Evolutionary conservation across 257 asterid genomes (phyloP), one percentile per base, ranked within the genome.

Genomic region (Paraleonurus japonicus): DNA sequence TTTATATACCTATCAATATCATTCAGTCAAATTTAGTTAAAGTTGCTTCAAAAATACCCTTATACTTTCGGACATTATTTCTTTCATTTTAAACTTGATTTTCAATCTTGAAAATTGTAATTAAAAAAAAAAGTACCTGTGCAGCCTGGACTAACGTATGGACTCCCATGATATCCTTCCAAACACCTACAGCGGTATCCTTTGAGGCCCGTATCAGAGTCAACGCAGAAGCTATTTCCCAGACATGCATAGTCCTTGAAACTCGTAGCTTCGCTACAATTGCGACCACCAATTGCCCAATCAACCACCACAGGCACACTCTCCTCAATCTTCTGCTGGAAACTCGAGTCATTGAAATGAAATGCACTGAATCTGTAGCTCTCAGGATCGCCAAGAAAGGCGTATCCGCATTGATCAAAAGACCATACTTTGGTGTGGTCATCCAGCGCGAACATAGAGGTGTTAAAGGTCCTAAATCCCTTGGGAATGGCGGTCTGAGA

Each of bases 121-220:
- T n/a, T n/a, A n/a, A n/a, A 24, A 4, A 61, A 9, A 1, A 12
- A 17, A 15, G 26, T 84, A 85, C 88, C 86, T 54, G 71, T 79
- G 83, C 91, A 86, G 47, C 92, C 89, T 3, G 82, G 76, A 33
- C 66, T 61, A 0, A 86, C 73, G 61, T 88, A 86, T 2, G 96
- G 91, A 80, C 82, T 90, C 27, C 93, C 95, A 32, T 79, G 67
- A 1, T 80, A 88, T 10, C 96, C 96, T 4, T 76, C 0, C 0
- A 1, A 39, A 48, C 96, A 90, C 15, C 41, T 71, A 37, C 93
- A 88, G 0, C 87, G 45, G 15, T 90, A 90, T 5, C 96, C 95
- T 10, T 82, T 87, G 8, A 65, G 7, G 2, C 86, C 83, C 0
- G 78, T 65, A 0, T 58, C 83, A 0, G 88, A 82, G 75, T 88